These are phyloP conservation scores for Bertia moriformis DNA, from an alignment of 2,329 filamentous ascomycete genomes.

Conservation along the genomic window DNA sequence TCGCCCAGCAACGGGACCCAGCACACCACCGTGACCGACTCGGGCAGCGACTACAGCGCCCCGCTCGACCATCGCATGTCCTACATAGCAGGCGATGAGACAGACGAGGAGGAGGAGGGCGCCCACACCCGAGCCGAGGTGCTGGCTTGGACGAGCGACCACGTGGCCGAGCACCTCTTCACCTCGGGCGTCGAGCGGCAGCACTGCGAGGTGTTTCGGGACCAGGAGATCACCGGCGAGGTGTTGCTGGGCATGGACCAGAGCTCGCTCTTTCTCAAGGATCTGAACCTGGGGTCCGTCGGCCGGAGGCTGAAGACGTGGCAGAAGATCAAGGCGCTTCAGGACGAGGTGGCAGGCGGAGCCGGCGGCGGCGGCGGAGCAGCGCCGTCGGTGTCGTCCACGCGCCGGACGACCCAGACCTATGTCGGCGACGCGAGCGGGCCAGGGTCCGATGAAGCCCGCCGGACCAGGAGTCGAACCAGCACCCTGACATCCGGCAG, in stretches of 20 bases:
- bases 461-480: conserved; percentile 34
- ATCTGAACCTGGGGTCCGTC: conserved; percentile 83
- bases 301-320: conserved; percentile 82
- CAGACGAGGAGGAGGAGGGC: conserved; percentile 75
- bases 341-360: conserved; percentile 64
- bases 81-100: conserved; percentile 87
- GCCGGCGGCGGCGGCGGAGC: conserved; percentile 7
- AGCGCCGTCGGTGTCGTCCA: no score
- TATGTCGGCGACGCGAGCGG: conserved; percentile 43
- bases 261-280: conserved; percentile 85
- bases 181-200: conserved; percentile 71
- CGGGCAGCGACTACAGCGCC: conserved; percentile 79
- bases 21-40: conserved; percentile 49
- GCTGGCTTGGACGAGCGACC: conserved; percentile 60
- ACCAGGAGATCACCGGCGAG: conserved; percentile 91
- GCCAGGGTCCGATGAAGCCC: no score
- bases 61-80: conserved; percentile 65
- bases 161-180: conserved; percentile 82
- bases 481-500: conserved; percentile 37
- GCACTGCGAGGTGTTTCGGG: conserved; percentile 85
- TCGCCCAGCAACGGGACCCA: conserved; percentile 36
- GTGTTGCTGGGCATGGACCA: conserved; percentile 91
- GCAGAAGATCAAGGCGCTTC: conserved; percentile 87
- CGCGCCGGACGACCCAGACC: conserved; percentile 32
- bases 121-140: conserved; percentile 61